Conservation (phyloP, 257 asterid species). For the Henckelia pumila region DNA sequence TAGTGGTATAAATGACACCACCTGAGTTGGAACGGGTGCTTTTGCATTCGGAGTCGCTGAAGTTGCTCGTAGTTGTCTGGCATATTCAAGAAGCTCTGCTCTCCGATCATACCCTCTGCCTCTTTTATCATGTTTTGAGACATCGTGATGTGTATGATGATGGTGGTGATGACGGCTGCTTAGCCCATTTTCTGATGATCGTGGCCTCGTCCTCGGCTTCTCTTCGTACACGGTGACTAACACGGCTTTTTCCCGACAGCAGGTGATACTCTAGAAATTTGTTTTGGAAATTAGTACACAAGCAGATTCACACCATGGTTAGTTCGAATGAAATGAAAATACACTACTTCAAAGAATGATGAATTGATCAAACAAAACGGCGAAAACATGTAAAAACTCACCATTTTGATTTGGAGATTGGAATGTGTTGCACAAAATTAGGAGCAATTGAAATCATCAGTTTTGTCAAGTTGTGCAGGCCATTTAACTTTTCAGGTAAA, state of each 20-base stretch:
- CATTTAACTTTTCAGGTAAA: background rate
- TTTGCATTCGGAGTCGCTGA: constrained; percentile 17
- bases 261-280: background rate
- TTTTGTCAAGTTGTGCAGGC: background rate
- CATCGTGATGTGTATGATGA: constrained; percentile 20
- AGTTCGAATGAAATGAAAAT: too few species aligned
- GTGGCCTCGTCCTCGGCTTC: constrained; percentile 23
- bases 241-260: constrained; percentile 30
- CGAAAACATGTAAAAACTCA: background rate
- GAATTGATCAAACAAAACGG: background rate
- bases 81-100: constrained; percentile 49
- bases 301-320: too few species aligned
- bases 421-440: background rate
- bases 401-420: background rate
- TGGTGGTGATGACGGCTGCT: constrained; percentile 14
- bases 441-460: background rate
- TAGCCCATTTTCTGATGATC: background rate
- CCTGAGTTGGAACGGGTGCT: constrained; percentile 18
- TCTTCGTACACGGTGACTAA: constrained; percentile 42
- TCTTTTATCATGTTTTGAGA: constrained; percentile 4
- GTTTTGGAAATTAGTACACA: too few species aligned
- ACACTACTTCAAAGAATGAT: too few species aligned
- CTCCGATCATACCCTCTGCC: constrained; percentile 42
- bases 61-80: constrained; percentile 42
- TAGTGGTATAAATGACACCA: background rate